Evolutionary conservation across 140 eudicot genomes (phyloP).

Genomic region (Senecio squalidus): DNA sequence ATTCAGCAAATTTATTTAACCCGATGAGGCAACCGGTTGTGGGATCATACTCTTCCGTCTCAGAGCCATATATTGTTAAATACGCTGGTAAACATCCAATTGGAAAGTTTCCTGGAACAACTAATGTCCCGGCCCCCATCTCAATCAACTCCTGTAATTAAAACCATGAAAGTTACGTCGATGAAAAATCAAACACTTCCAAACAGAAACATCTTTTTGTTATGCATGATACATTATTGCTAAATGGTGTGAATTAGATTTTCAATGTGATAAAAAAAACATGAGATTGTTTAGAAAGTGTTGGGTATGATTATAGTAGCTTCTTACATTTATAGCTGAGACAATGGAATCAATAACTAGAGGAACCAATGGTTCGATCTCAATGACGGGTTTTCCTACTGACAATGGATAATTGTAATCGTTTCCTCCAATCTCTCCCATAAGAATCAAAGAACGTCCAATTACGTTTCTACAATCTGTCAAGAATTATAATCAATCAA

Average conservation of each 20-base stretch:
- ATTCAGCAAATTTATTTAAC: slow-evolving; percentile 15
- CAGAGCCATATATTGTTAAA: slow-evolving; percentile 5
- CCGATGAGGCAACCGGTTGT: slow-evolving; percentile 12
- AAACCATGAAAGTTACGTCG: not conserved
- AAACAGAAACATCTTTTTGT: not conserved
- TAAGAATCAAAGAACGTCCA: not conserved
- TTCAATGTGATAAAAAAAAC: not conserved
- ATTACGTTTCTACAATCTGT: not conserved
- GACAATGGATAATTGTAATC: not conserved
- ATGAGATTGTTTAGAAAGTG: not conserved
- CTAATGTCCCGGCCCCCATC: slow-evolving; percentile 11
- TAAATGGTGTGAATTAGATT: not conserved
- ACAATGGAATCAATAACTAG: not conserved
- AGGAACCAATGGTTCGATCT: not conserved
- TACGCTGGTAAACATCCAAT: slow-evolving; percentile 1
- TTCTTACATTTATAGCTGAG: not conserved
- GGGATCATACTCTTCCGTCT: slow-evolving; percentile 10
- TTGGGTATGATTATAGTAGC: not conserved
- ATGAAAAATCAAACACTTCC: not conserved
- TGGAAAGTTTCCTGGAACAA: slow-evolving; percentile 17
- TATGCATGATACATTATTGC: not conserved
- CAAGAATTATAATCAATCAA: not conserved
- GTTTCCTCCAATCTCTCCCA: slow-evolving; percentile 1
- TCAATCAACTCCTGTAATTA: slow-evolving; percentile 17
- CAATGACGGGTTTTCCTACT: not conserved